Base-by-base conservation (phyloP, 768 basidiomycete genomes). In the Serendipita sp. region DNA sequence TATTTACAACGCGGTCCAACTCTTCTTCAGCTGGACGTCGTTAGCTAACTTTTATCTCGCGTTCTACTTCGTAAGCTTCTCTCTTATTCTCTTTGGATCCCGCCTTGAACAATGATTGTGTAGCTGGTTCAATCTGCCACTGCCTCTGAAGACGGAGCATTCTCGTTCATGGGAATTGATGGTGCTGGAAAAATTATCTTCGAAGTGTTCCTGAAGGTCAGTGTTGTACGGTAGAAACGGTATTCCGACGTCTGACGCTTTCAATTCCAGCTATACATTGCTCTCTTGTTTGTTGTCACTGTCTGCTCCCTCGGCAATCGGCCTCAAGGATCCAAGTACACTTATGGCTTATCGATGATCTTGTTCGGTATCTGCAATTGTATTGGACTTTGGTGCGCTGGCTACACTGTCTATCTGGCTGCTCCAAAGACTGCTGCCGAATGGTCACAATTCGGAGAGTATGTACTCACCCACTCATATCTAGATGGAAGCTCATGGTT, bases 1-100 rank as follows among this genome's bases (percentile, higher is more conserved):
- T 71, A 82, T 92, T 67, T 97, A 96, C 75, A 95, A 95, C 68
- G 83, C 85, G 1, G 67, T 94, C 30, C 88, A 93, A 67, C 83
- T 97, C 24, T 43, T 96, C 62, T 96, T 98, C 73, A 88, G 92
- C 14, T 98, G 94, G 94, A 94, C 92, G 7, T 82, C 86, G 16
- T 76, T 95, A 45, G 93, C 90, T 33, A 95, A 94, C 72, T 96
- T 92, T 75, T 96, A 91, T 71, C 78, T 95, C 60, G 88, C 91
- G 43, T 93, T 94, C 77, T 94, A 88, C 80, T 94, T 93, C 74
- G 87, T 90, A 68, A 74, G 87, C 78, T 38, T 38, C 7, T 38
- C 14, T 38, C 38, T 14, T 38, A 5, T 38, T 17, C 9, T 33
- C 16, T 60, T 63, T 1, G 69, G 69, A 50, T 31, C 66, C 30